Conservation (phyloP, 148 eudicot genomes). For the Amaranthus palmeri region DNA sequence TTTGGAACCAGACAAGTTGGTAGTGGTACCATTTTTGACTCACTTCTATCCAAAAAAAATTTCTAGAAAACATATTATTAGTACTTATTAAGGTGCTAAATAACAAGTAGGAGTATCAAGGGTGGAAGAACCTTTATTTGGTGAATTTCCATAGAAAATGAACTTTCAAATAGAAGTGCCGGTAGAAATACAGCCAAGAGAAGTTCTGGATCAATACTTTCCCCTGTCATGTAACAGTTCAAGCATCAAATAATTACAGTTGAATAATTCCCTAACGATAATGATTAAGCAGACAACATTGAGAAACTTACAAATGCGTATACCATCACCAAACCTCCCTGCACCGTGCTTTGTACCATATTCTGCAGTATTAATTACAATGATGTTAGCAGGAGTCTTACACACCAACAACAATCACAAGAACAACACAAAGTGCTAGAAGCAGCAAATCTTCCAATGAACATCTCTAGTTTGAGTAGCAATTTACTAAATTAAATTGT, state of each 20-base stretch:
- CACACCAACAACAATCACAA: background rate
- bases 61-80: too few relatives aligned
- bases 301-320: constrained; percentile 79
- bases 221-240: constrained; percentile 52
- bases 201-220: constrained; percentile 83
- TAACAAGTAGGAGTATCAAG: background rate
- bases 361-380: constrained; percentile 44
- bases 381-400: background rate
- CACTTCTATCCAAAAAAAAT: too few relatives aligned
- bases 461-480: background rate
- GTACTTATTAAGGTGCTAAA: too few relatives aligned
- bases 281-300: constrained; percentile 8
- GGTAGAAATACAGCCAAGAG: constrained; percentile 96
- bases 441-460: constrained; percentile 5
- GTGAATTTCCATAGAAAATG: constrained; percentile 93
- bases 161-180: constrained; percentile 94
- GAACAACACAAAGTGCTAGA: background rate
- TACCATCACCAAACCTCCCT: constrained; percentile 90
- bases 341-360: constrained; percentile 75
- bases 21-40: too few relatives aligned
- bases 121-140: constrained; percentile 75
- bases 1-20: too few relatives aligned
- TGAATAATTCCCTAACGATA: background rate
- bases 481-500: background rate
- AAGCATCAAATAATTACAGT: constrained; percentile 1